phyloP scores from a whole-genome alignment of 768 basidiomycete genomes.

The Amanita pseudoporphyria region DNA sequence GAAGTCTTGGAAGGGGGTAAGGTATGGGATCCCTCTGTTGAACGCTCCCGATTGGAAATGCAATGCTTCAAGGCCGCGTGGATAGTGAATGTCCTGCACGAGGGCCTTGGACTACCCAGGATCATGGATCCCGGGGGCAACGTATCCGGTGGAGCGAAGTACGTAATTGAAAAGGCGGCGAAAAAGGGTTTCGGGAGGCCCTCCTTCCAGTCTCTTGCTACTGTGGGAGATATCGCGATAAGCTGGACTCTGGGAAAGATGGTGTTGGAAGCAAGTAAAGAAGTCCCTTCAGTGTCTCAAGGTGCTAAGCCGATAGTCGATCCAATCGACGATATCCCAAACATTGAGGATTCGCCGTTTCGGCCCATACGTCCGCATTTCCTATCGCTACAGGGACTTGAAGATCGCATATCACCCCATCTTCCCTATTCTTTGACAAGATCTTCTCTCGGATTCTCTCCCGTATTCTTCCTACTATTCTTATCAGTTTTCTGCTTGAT shows the following conservation, averaged over 20 bases:
- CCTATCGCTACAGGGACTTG: slow-evolving; percentile 47
- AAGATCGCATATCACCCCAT: slow-evolving; percentile 57
- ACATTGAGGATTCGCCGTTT: slow-evolving; percentile 41
- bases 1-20: slow-evolving; percentile 52
- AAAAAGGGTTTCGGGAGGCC: slow-evolving; percentile 77
- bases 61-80: slow-evolving; percentile 99
- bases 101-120: slow-evolving; percentile 91
- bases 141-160: slow-evolving; percentile 53
- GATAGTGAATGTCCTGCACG: slow-evolving; percentile 93
- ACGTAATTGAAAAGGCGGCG: slow-evolving; percentile 66
- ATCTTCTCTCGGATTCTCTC: slow-evolving; percentile 64
- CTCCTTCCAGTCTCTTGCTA: slow-evolving; percentile 87
- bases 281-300: slow-evolving; percentile 44
- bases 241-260: slow-evolving; percentile 99
- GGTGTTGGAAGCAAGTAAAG: slow-evolving; percentile 95
- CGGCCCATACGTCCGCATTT: slow-evolving; percentile 59
- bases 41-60: slow-evolving; percentile 82
- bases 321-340: slow-evolving; percentile 58
- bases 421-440: slow-evolving; percentile 55
- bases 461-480: slow-evolving; percentile 52
- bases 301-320: slow-evolving; percentile 54
- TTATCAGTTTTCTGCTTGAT: slow-evolving; percentile 32
- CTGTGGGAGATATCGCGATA: slow-evolving; percentile 88
- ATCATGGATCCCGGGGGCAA: slow-evolving; percentile 84
- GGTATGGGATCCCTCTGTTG: slow-evolving; percentile 68